Base-by-base conservation (phyloP, 2,329 filamentous ascomycete species). In the Triangularia verruculosa region DNA sequence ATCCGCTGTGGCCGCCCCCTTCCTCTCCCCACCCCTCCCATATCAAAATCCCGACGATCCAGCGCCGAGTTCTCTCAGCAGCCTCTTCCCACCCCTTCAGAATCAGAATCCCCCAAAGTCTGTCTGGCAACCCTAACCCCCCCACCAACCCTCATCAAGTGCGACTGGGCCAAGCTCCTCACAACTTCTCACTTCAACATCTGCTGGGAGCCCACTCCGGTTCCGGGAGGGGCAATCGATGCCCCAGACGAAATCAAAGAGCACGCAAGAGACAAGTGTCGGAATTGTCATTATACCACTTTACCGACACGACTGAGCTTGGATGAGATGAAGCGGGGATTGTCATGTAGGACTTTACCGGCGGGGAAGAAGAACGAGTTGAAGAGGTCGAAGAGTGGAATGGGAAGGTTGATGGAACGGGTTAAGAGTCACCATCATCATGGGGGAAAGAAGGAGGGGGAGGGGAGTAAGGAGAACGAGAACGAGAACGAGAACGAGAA, bases 191-290 rank as follows among this genome's bases (percentile, higher is more conserved):
- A n/a, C 13, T 39, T 58, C 15, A 22, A 57, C 17, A 57, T 25
- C 34, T 58, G 56, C 34, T 58, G 56, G 56, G 56, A 58, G 11
- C 56, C 34, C 12, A 58, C 56, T 22, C n/a, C 34, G 22, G n/a
- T 39, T 5, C 17, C 20, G 1, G 20, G 30, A 20, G 22, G 39
- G 4, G 4, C 34, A 1, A 58, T 39, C 32, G 56, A 58, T 6
- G 56, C 56, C 20, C 20, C 56, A 1, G 56, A 58, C 1, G 56
- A 58, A 13, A 22, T 27, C 32, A 43, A 58, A 28, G 56, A 58
- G 24, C 34, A 39, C 15, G 34, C 56, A 15, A 47, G 56, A n/a
- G 34, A 58, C 25, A 43, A 25, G 12, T 58, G 56, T 15, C 17
- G 20, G 22, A 39, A 9, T 25, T 58, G 56, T 12, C 51, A 54